Percentiles rank a stretch among this genome's conserved stretches.
These are phyloP conservation scores for Lasiosphaeris hirsuta DNA, from an alignment of 495 filamentous ascomycete species.

Conservation along the genomic window DNA sequence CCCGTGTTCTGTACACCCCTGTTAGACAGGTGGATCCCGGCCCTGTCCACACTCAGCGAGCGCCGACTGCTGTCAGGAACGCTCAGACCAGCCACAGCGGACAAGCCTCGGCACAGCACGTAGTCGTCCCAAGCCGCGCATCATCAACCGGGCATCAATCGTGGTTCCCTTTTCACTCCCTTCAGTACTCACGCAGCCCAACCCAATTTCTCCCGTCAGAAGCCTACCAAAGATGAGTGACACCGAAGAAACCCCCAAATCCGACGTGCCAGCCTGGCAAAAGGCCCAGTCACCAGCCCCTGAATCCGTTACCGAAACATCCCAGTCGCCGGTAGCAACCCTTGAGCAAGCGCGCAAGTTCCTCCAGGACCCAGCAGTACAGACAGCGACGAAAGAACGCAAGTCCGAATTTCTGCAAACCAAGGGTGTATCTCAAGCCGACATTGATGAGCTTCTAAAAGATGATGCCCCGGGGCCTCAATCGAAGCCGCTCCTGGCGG, in stretches of 20 bases:
- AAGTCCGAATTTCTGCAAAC: constrained; percentile 75
- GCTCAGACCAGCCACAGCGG: constrained; percentile 4
- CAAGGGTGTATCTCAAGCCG: constrained; percentile 67
- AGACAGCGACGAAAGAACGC: constrained; percentile 62
- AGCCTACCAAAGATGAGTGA: constrained; percentile 22
- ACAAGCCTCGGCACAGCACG: constrained; percentile 15
- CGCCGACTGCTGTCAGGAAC: not conserved
- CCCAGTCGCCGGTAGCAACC: constrained; percentile 38
- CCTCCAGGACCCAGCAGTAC: constrained; percentile 74
- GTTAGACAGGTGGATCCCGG: not conserved
- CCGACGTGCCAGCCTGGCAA: constrained; percentile 20
- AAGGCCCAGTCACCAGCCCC: constrained; percentile 12
- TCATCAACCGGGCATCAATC: not conserved
- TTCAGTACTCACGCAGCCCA: not conserved
- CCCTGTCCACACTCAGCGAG: not conserved
- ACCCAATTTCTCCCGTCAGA: no score
- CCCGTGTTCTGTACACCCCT: no score
- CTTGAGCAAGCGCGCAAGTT: constrained; percentile 73
- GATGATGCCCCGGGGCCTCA: constrained; percentile 30
- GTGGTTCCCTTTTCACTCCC: not conserved
- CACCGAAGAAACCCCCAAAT: constrained; percentile 11
- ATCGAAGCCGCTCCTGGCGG: constrained; percentile 22
- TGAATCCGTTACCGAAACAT: constrained; percentile 11
- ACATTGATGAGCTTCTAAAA: constrained; percentile 65
- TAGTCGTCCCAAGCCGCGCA: not conserved